phyloP scores from a whole-genome alignment of 345 rosid species.

The Stellera chamaejasme region DNA sequence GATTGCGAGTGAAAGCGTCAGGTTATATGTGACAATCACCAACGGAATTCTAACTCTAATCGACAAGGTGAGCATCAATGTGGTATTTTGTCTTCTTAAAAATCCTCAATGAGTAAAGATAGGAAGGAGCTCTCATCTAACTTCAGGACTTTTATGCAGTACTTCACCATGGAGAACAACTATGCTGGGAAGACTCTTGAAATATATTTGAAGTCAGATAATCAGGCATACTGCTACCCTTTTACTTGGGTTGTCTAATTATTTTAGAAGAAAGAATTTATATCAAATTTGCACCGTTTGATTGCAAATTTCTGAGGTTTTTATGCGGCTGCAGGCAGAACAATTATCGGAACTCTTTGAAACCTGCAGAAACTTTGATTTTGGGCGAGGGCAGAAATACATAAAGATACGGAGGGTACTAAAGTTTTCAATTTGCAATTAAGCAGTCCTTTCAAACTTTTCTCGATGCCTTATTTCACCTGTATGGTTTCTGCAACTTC shows the following conservation, averaged over 20 bases:
- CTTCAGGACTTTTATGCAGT: slow-evolving; percentile 14
- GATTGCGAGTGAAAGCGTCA: slow-evolving; percentile 29
- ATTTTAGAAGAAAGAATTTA: background rate
- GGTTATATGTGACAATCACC: slow-evolving; percentile 24
- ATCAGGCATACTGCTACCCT: slow-evolving; percentile 17
- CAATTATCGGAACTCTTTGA: slow-evolving; percentile 26
- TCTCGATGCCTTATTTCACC: slow-evolving; percentile 3
- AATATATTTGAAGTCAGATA: slow-evolving; percentile 24
- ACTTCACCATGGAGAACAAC: slow-evolving; percentile 27
- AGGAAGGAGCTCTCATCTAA: background rate
- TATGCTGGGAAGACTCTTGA: slow-evolving; percentile 28
- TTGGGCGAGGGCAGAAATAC: slow-evolving; percentile 18
- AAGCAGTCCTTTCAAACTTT: background rate
- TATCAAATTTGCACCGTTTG: background rate
- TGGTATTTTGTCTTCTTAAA: background rate
- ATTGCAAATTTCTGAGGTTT: background rate
- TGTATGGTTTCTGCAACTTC: slow-evolving; percentile 12
- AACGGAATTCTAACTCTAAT: slow-evolving; percentile 27
- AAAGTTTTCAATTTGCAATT: background rate
- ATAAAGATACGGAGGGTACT: slow-evolving; percentile 26
- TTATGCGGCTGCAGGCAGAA: slow-evolving; percentile 20
- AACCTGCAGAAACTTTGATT: slow-evolving; percentile 18
- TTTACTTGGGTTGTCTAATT: background rate
- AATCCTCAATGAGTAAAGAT: background rate
- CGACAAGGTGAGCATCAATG: slow-evolving; percentile 23